phyloP scores from a whole-genome alignment of 805 yeast genomes.

The Metschnikowia aberdeeniae region DNA sequence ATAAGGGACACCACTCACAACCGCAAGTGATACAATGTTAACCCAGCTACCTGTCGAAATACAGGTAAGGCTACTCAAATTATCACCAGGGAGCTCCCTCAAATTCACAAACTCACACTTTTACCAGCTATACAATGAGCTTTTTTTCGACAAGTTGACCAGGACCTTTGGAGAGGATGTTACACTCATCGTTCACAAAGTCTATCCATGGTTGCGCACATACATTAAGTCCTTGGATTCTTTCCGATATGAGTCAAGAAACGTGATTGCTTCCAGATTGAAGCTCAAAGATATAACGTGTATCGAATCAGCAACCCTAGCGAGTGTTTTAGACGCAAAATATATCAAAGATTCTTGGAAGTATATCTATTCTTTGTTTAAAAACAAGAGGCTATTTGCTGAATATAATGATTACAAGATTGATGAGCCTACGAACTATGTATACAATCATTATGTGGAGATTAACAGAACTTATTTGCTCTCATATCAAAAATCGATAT shows the following conservation, averaged over 20 bases:
- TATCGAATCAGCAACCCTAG: background rate
- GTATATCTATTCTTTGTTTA: constrained; percentile 46
- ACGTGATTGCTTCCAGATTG: constrained; percentile 24
- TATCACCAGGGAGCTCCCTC: constrained; percentile 31
- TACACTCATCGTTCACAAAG: constrained; percentile 26
- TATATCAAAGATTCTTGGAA: constrained; percentile 54
- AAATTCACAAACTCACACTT: constrained; percentile 39
- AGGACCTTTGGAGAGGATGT: constrained; percentile 36
- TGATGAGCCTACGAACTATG: constrained; percentile 46
- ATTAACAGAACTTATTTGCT: constrained; percentile 48
- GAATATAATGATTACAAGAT: constrained; percentile 40
- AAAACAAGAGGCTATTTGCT: constrained; percentile 51
- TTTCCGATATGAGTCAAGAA: constrained; percentile 27
- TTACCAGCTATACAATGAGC: constrained; percentile 48
- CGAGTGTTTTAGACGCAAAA: constrained; percentile 3
- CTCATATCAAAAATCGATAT: constrained; percentile 41
- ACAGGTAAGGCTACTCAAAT: constrained; percentile 32
- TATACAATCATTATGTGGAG: constrained; percentile 43
- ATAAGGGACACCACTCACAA: constrained; percentile 1
- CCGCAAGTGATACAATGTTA: constrained; percentile 10
- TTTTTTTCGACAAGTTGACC: constrained; percentile 39
- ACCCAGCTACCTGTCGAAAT: constrained; percentile 41
- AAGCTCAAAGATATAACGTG: constrained; percentile 23
- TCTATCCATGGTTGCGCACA: constrained; percentile 35
- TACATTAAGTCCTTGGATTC: constrained; percentile 39